These are phyloP conservation scores for Alloascoidea africana DNA, from an alignment of 805 yeast species.

Conservation along the genomic window DNA sequence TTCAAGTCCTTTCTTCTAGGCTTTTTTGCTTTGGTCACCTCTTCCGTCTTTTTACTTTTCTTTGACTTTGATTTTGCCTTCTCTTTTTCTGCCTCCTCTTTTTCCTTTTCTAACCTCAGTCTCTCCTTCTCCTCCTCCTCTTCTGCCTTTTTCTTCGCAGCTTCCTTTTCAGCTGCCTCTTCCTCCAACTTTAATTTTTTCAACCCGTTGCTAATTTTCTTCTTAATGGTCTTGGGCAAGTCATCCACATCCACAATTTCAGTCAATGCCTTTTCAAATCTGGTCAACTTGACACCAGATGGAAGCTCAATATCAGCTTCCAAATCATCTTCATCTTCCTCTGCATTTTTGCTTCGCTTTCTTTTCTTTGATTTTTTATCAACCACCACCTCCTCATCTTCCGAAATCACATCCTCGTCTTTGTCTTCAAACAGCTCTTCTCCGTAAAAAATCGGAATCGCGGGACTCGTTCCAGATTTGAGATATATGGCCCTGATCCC, in stretches of 20 bases:
- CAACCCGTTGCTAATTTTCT: conserved; percentile 24
- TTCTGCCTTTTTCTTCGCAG: conserved; percentile 5
- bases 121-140: conserved; percentile 9
- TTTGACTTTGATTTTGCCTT: conserved; percentile 3
- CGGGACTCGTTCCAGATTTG: conserved; percentile 64
- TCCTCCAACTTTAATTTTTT: not conserved
- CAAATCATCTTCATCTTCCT: conserved; percentile 11
- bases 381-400: conserved; percentile 19
- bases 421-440: conserved; percentile 29
- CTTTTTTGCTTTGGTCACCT: conserved; percentile 1
- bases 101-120: conserved; percentile 8
- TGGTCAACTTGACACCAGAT: conserved; percentile 29
- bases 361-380: conserved; percentile 13
- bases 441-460: conserved; percentile 68
- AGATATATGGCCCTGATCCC: conserved; percentile 29
- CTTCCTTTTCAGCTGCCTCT: conserved; percentile 3
- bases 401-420: conserved; percentile 31
- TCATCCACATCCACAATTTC: conserved; percentile 75
- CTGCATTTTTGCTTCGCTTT: conserved; percentile 10
- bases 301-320: conserved; percentile 5
- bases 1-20: not conserved
- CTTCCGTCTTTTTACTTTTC: conserved; percentile 6
- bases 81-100: conserved; percentile 4
- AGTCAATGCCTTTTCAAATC: conserved; percentile 63
- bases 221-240: conserved; percentile 42